Conservation (phyloP, 257 asterid species). For the Solanum sitiens region DNA sequence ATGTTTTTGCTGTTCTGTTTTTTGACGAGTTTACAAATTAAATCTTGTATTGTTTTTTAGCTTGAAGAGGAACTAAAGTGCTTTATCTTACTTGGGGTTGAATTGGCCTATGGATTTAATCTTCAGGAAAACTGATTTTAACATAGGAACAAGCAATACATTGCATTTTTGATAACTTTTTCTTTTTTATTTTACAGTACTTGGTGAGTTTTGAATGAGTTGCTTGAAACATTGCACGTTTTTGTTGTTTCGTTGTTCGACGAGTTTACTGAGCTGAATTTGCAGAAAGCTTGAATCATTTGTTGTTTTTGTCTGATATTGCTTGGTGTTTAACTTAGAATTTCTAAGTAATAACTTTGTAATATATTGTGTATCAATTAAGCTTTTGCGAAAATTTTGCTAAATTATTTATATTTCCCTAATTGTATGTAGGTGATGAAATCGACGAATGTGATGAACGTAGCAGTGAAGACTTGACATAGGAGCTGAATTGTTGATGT, state of each 20-base stretch:
- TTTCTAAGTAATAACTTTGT: too few relatives aligned
- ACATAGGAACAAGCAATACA: background rate
- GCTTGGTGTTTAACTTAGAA: background rate
- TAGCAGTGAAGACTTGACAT: too few relatives aligned
- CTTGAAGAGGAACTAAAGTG: background rate
- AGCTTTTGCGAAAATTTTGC: too few relatives aligned
- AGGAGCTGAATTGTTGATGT: too few relatives aligned
- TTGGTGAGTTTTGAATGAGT: background rate
- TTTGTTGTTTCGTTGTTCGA: background rate
- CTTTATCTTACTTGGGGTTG: background rate
- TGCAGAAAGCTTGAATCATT: background rate
- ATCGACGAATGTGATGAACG: too few relatives aligned
- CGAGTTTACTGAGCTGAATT: background rate
- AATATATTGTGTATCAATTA: too few relatives aligned
- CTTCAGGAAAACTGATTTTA: background rate
- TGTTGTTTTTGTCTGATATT: background rate
- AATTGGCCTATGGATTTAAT: background rate
- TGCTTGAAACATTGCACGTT: background rate
- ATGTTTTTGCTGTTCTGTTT: too few relatives aligned
- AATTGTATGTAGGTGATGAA: too few relatives aligned
- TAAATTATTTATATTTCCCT: too few relatives aligned
- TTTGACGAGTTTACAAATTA: background rate
- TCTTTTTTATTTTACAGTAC: background rate
- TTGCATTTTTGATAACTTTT: background rate
- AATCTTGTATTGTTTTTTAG: background rate